phyloP scores from a whole-genome alignment of 345 rosid species.

The Eucalyptus sideroxylon region DNA sequence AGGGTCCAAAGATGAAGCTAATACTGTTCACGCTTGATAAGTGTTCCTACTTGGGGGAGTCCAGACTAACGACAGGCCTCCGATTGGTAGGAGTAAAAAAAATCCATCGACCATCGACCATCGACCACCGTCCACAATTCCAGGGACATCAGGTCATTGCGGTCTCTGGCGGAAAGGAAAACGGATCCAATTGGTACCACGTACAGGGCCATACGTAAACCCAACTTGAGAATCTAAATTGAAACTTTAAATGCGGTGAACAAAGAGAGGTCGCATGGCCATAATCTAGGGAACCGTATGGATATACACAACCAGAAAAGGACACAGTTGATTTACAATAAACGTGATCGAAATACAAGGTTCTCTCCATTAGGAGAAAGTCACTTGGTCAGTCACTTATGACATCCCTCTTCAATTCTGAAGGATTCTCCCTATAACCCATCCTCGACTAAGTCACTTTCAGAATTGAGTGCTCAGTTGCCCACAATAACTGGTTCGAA shows the following conservation, averaged over 20 bases:
- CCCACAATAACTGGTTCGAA: not conserved
- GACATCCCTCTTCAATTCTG: not conserved
- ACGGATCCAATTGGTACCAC: not conserved
- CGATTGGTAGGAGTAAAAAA: not conserved
- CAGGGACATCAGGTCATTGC: not conserved
- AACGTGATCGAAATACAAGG: not conserved
- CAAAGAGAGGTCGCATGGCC: not conserved
- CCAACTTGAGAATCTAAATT: not conserved
- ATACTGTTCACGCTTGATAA: not conserved
- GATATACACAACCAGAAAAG: not conserved
- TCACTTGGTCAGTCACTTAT: not conserved
- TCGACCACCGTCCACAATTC: not conserved
- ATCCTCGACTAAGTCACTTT: not conserved
- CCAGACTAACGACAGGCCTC: not conserved
- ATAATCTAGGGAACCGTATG: not conserved
- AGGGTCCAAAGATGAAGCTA: not conserved
- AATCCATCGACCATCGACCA: not conserved
- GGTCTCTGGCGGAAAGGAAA: not conserved
- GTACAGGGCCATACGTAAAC: not conserved
- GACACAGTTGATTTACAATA: not conserved
- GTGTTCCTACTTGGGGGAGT: not conserved
- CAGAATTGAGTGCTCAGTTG: not conserved
- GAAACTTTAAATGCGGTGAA: not conserved
- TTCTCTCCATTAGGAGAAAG: not conserved
- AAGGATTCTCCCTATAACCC: not conserved